A percentile compares a stretch with the other conserved stretches of the same genome.
Conservation (phyloP, 108 stramenopile genomes). For the Nitzschia sp. region DNA sequence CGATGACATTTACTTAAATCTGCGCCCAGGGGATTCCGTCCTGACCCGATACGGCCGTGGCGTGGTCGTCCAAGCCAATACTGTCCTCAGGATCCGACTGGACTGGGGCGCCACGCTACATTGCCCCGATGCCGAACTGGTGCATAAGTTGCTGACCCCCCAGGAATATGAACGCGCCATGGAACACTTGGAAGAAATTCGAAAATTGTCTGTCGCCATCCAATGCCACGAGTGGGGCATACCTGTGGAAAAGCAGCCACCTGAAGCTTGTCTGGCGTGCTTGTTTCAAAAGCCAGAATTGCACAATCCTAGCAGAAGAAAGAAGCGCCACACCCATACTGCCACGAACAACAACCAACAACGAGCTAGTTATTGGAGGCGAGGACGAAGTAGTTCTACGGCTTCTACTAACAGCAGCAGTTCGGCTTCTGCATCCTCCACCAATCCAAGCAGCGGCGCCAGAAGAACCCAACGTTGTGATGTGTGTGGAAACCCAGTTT, state of each 20-base stretch:
- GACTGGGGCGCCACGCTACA: constrained; percentile 6
- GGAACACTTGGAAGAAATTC: constrained; percentile 35
- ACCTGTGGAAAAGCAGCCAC: neutral
- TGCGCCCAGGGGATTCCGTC: constrained; percentile 20
- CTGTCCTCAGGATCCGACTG: constrained; percentile 14
- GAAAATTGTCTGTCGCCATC: constrained; percentile 23
- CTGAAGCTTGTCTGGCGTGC: constrained; percentile 28
- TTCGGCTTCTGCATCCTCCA: constrained; percentile 4
- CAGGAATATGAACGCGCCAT: constrained; percentile 33
- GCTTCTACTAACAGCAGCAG: neutral
- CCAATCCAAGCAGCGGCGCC: neutral
- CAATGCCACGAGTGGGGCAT: constrained; percentile 29
- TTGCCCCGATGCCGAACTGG: constrained; percentile 14
- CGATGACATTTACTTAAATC: constrained; percentile 16
- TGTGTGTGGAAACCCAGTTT: constrained; percentile 41
- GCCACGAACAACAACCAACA: neutral
- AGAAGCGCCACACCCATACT: neutral
- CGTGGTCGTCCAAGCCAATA: constrained; percentile 6
- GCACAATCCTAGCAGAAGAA: neutral
- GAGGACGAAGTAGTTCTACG: constrained; percentile 1
- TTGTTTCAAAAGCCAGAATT: constrained; percentile 32
- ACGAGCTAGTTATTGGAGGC: neutral
- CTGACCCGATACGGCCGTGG: constrained; percentile 20
- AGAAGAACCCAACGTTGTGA: constrained; percentile 28
- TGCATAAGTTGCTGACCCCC: constrained; percentile 23